Percentiles rank a stretch among this genome's conserved stretches.
phyloP scores from a whole-genome alignment of 2,329 filamentous ascomycete genomes.

The Periglandula ipomoeae region DNA sequence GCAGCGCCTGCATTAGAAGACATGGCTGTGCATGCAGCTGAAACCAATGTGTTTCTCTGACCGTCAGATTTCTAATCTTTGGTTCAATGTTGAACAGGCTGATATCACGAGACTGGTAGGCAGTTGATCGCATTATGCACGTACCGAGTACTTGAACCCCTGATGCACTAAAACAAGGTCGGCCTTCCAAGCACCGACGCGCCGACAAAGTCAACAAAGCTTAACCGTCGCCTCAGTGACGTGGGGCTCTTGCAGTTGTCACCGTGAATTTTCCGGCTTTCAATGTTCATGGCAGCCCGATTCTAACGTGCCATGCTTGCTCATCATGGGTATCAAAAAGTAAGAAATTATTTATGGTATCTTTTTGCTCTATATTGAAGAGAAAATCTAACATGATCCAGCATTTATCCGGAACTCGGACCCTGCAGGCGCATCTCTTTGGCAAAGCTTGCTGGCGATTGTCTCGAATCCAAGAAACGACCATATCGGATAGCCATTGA shows the following conservation, averaged over 20 bases:
- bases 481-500: slow-evolving; percentile 86
- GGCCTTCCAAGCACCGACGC: slow-evolving; percentile 16
- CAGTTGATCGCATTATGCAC: background rate
- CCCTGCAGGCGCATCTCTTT: slow-evolving; percentile 70
- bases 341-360: slow-evolving; percentile 16
- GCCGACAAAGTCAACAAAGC: slow-evolving; percentile 20
- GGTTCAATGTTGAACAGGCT: background rate
- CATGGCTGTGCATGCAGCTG: slow-evolving; percentile 24
- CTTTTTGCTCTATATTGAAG: background rate
- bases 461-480: slow-evolving; percentile 58
- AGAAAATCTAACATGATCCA: slow-evolving; percentile 26
- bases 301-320: background rate
- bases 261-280: background rate
- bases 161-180: background rate
- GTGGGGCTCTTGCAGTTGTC: slow-evolving; percentile 12
- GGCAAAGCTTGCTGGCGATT: slow-evolving; percentile 70
- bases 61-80: background rate
- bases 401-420: slow-evolving; percentile 86
- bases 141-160: background rate
- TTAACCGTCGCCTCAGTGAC: slow-evolving; percentile 20
- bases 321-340: slow-evolving; percentile 58
- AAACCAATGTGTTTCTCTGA: background rate
- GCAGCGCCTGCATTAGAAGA: slow-evolving; percentile 32
- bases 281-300: background rate
- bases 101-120: background rate